Base-by-base conservation (phyloP, 805 yeast species). In the Metschnikowia gruessii region DNA sequence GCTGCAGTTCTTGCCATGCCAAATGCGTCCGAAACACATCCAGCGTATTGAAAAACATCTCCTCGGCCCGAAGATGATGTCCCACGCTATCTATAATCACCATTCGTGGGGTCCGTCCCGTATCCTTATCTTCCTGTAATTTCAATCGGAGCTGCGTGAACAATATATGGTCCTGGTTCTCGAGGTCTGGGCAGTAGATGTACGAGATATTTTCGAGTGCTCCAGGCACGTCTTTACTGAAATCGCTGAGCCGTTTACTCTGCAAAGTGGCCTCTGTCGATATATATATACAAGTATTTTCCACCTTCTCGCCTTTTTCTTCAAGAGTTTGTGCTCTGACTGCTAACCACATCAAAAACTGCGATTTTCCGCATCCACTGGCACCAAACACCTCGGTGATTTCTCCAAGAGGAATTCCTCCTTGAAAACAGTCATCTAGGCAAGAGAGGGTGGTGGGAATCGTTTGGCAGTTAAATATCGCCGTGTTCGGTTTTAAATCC, bases 351-450 rank as follows among this genome's bases (percentile, higher is more conserved):
- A 83, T 74, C 21, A 86, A 66, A 3, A 91, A 65, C 54, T 91
- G 95, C 0, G 97, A 83, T 58, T 92, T 92, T 0, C 97, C 98
- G 1, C 86, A 76, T 0, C 95, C 87, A 42, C 95, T 81, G 21
- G 84, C 85, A 0, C 98, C 98, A 55, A 81, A 82, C 3, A 92
- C 61, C 66, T 91, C 98, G 0, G 90, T 82, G 18, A 55, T 40
- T 13, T 42, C 38, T 2, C 59, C 58, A 2, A 44, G 19, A 3
- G 51, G 43, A 34, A 53, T 36, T 0, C 59, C 59, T 2, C 56
- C 58, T 8, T 26, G 40, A 19, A 55, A 37, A 12, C 18, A 33
- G 2, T 22, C 30, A 18, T 55, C 59, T 12, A 55, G 33, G 1
- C 28, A 15, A 6, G 35, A 21, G 6, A 55, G 19, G 2, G 50